Conservation (phyloP, 495 filamentous ascomycete species). For the Aspergillus cristatus region DNA sequence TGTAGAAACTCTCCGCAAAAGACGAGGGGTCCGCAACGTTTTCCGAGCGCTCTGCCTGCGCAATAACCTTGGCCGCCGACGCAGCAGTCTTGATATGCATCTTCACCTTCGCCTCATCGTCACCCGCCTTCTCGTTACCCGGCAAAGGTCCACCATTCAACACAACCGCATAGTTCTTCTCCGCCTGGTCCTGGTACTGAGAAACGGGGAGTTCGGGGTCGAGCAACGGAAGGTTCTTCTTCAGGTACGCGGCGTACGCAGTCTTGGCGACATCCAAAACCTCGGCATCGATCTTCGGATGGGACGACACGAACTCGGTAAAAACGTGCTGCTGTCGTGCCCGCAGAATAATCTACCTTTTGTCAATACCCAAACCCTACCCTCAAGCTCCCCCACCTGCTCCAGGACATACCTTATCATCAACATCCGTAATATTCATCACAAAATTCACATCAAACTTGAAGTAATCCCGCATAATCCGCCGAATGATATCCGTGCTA, state of each 20-base stretch:
- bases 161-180: conserved; percentile 54
- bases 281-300: conserved; percentile 40
- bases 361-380: background rate
- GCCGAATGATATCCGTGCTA: conserved; percentile 81
- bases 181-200: conserved; percentile 45
- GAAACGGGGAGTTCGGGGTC: conserved; percentile 25
- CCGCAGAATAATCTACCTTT: conserved; percentile 65
- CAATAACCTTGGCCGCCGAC: conserved; percentile 49
- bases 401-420: conserved; percentile 63
- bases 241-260: conserved; percentile 65
- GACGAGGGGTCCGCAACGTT: conserved; percentile 12
- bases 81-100: conserved; percentile 82
- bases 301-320: conserved; percentile 37
- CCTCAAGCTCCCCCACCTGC: background rate
- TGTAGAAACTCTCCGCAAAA: conserved; percentile 49
- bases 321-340: conserved; percentile 72
- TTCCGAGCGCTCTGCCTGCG: conserved; percentile 29
- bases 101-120: conserved; percentile 79
- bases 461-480: conserved; percentile 82
- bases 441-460: conserved; percentile 81
- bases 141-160: conserved; percentile 41
- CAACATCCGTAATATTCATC: conserved; percentile 92
- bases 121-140: conserved; percentile 54
- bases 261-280: conserved; percentile 45
- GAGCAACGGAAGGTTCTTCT: conserved; percentile 65